Evolutionary conservation across 2,329 filamentous ascomycete genomes (phyloP).

Genomic region (Trichoderma polysporum): DNA sequence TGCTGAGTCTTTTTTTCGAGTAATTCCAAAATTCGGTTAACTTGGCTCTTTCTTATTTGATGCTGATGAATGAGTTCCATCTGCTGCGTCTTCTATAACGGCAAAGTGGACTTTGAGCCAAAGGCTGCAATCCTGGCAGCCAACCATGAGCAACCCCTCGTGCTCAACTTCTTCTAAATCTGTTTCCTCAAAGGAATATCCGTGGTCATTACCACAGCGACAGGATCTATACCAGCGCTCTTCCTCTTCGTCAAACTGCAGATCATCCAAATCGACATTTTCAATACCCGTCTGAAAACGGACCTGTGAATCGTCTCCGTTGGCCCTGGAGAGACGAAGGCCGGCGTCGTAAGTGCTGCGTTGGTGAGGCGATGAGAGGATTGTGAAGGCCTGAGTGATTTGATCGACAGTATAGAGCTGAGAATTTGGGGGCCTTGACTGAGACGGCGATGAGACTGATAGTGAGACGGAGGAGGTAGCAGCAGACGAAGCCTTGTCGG

Average conservation of each 20-base stretch:
- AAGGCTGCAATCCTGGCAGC: conserved; percentile 65
- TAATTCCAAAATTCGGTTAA: conserved; percentile 20
- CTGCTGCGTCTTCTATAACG: conserved; percentile 45
- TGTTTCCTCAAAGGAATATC: conserved; percentile 57
- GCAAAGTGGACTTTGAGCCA: conserved; percentile 66
- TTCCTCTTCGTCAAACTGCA: conserved; percentile 50
- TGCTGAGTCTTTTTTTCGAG: neutral
- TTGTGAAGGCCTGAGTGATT: conserved; percentile 59
- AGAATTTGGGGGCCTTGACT: neutral
- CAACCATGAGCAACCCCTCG: conserved; percentile 61
- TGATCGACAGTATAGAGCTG: conserved; percentile 58
- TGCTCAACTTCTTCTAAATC: conserved; percentile 60
- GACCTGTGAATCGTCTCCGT: conserved; percentile 25
- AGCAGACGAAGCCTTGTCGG: conserved; percentile 50
- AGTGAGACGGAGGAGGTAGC: conserved; percentile 18
- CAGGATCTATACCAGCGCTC: conserved; percentile 57
- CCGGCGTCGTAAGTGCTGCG: conserved; percentile 55
- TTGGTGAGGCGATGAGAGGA: conserved; percentile 51
- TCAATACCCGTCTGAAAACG: conserved; percentile 60
- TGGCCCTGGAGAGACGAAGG: conserved; percentile 40
- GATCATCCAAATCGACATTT: conserved; percentile 64
- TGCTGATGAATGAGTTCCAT: conserved; percentile 28
- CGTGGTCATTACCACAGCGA: conserved; percentile 62
- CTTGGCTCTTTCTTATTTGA: conserved; percentile 25
- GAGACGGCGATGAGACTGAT: conserved; percentile 17